These are phyloP conservation scores for Shiraia bambusicola DNA, from an alignment of 2,329 filamentous ascomycete genomes.

Conservation along the genomic window DNA sequence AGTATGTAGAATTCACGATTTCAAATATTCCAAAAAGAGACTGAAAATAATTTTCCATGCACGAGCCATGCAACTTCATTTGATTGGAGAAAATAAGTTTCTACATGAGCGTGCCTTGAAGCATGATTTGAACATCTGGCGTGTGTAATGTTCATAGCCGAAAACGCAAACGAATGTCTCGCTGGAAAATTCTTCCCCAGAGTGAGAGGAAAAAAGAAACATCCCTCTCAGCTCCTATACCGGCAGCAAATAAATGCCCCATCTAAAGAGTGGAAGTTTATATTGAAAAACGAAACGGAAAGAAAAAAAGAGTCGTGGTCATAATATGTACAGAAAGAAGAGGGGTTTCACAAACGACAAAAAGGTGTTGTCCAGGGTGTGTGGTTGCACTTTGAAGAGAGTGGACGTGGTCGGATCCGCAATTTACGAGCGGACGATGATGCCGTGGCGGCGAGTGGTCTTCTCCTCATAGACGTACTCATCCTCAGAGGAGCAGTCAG, in stretches of 20 bases:
- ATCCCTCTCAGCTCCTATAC: conserved; percentile 12
- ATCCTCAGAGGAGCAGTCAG: conserved; percentile 71
- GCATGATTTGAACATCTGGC: conserved; percentile 14
- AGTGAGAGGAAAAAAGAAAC: too few relatives aligned
- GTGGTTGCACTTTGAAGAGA: background rate
- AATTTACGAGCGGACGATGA: conserved; percentile 46
- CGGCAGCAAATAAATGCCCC: conserved; percentile 22
- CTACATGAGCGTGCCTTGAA: conserved; percentile 27
- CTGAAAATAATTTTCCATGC: conserved; percentile 12
- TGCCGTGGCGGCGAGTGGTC: conserved; percentile 50
- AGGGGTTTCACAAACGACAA: conserved; percentile 9
- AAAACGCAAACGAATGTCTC: conserved; percentile 12
- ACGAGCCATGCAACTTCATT: conserved; percentile 30
- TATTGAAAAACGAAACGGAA: conserved; percentile 9
- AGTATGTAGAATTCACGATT: background rate
- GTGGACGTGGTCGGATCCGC: background rate
- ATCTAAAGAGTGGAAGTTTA: conserved; percentile 6
- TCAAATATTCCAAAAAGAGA: too few relatives aligned
- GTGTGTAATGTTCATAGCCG: conserved; percentile 8
- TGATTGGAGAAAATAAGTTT: conserved; percentile 11
- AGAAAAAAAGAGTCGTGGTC: conserved; percentile 25
- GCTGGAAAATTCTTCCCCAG: conserved; percentile 4
- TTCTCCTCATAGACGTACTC: conserved; percentile 56
- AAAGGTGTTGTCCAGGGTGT: conserved; percentile 13
- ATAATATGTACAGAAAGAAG: conserved; percentile 36